Evolutionary conservation across 2,329 filamentous ascomycete genomes (phyloP).

Genomic region (Drechslerella dactyloides): DNA sequence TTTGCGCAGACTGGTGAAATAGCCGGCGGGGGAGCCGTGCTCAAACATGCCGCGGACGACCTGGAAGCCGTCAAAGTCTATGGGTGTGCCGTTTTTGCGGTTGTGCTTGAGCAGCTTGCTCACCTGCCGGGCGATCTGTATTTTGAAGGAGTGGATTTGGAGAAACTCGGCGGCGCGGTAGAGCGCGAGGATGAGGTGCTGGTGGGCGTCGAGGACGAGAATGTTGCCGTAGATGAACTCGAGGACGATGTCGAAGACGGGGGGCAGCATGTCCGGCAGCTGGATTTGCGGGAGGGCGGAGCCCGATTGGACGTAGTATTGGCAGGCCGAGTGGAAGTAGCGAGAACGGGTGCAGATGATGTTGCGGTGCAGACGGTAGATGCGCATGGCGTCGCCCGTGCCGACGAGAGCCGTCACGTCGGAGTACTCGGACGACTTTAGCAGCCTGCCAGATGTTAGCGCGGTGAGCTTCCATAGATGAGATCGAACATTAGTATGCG

Average conservation of each 20-base stretch:
- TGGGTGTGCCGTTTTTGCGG: conserved; percentile 17
- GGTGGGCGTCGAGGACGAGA: conserved; percentile 33
- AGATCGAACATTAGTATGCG: not conserved
- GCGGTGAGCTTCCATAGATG: too few species aligned
- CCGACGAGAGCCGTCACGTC: conserved; percentile 29
- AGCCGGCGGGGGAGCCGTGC: not conserved
- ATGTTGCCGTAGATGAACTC: conserved; percentile 41
- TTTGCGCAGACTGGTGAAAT: conserved; percentile 33
- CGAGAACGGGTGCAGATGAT: conserved; percentile 35
- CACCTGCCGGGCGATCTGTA: conserved; percentile 21
- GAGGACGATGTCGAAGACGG: conserved; percentile 38
- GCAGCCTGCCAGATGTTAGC: too few species aligned
- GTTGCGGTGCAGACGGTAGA: conserved; percentile 32
- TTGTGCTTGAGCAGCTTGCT: conserved; percentile 38
- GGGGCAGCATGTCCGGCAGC: conserved; percentile 27
- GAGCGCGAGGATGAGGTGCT: conserved; percentile 25
- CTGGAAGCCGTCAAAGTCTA: conserved; percentile 39
- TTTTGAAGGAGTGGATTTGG: conserved; percentile 16
- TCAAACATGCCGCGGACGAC: conserved; percentile 38
- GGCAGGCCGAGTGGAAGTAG: conserved; percentile 19
- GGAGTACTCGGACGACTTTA: conserved; percentile 15
- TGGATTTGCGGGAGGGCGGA: conserved; percentile 12
- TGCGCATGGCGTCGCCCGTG: not conserved
- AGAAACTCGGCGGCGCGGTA: conserved; percentile 37
- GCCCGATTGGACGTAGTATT: not conserved